Base-by-base conservation (phyloP, 768 basidiomycete species). In the Lentinula sp. region DNA sequence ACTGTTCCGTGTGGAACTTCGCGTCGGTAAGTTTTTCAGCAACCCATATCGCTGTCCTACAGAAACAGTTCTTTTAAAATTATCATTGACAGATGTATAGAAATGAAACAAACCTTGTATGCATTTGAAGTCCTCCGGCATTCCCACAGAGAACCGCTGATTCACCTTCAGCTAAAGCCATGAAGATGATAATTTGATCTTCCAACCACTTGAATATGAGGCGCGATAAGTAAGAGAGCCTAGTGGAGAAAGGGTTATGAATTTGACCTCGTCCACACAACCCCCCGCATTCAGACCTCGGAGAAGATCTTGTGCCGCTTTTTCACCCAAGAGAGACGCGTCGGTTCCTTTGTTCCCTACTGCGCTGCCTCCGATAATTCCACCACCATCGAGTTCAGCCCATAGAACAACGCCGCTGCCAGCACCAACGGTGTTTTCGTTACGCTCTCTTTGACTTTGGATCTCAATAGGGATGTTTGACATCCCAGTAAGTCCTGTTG, bases 121-220 rank as follows among this genome's bases (percentile, higher is more conserved):
- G 90, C 63, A 88, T 70, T 20, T 80, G 84, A 37, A 91, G 65
- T 4, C 83, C 87, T 1, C 83, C 81, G 28, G 28, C 28, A 28
- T 73, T 80, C 23, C 79, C 79, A 62, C 79, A 81, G 50, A 75
- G 77, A 32, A 92, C 75, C 57, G 74, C 75, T 10, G 88, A 91
- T 28, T 66, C 78, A 4, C 88, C 88, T 53, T 85, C 71, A 8
- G 90, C 88, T 16, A 92, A 76, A 8, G 88, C 88, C 73, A 91
- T 82, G 67, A 90, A 86, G 41, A 91, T 81, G 50, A 91, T 84
- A 18, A 91, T 85, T 67, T 92, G 90, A 70, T 93, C 91, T 77
- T 90, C 77, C 16, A 79, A 65, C 74, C 75, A 77, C 75, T 53
- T 28, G 45, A 33, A 45, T 28, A 45, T 15, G 52, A 50, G 15